These are phyloP conservation scores for Gymnopilus junonius DNA, from an alignment of 768 basidiomycete genomes.

Conservation along the genomic window DNA sequence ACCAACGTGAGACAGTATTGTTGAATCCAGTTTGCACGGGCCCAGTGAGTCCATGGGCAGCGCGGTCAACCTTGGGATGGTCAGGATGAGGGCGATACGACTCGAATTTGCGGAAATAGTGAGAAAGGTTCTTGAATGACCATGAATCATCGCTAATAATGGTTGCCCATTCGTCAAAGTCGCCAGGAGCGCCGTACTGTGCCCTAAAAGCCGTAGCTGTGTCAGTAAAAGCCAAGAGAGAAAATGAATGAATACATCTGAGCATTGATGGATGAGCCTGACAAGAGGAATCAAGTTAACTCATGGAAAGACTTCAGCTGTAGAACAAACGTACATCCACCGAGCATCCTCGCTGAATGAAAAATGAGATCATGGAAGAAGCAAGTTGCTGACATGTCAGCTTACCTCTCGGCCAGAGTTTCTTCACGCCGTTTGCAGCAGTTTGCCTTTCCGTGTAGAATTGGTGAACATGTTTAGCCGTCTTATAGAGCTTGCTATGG, in stretches of 20 bases:
- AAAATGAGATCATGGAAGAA: not conserved
- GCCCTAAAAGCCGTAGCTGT: conserved; percentile 39
- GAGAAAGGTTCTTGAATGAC: conserved; percentile 59
- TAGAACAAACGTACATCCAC: conserved; percentile 55
- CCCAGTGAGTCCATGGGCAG: conserved; percentile 53
- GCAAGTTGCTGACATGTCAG: not conserved
- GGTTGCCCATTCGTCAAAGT: conserved; percentile 71
- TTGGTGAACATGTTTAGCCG: conserved; percentile 44
- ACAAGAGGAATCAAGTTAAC: not conserved
- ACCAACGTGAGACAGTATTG: conserved; percentile 47
- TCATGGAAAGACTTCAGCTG: not conserved
- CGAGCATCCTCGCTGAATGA: conserved; percentile 59
- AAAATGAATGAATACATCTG: conserved; percentile 37
- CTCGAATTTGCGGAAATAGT: conserved; percentile 76
- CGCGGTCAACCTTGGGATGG: conserved; percentile 54
- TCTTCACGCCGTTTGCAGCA: conserved; percentile 44
- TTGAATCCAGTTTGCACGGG: conserved; percentile 66
- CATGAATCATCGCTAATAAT: conserved; percentile 61
- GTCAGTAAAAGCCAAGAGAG: not conserved
- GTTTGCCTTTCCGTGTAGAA: conserved; percentile 56
- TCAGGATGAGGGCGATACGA: conserved; percentile 52
- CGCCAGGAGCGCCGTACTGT: conserved; percentile 71
- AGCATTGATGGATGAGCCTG: conserved; percentile 65
- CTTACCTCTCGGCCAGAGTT: conserved; percentile 66
- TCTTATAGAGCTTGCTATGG: conserved; percentile 39